Conservation (phyloP, 1,139 yeast species). For the Pichia sp. region DNA sequence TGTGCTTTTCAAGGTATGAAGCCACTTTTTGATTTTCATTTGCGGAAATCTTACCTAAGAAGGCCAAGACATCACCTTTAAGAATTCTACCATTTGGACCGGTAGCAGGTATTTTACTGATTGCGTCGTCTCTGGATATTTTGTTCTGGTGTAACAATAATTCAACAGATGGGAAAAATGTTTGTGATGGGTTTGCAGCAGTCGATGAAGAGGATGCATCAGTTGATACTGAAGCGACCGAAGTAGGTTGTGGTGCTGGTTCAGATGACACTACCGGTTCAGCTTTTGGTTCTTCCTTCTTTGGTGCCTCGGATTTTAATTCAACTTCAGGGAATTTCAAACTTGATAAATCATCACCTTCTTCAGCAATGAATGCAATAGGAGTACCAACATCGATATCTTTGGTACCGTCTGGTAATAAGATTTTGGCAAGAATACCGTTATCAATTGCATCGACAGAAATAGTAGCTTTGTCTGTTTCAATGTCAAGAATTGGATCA, state of each 20-base stretch:
- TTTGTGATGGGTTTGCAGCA: constrained; percentile 53
- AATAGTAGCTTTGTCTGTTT: constrained; percentile 89
- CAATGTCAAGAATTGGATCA: constrained; percentile 81
- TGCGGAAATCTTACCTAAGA: constrained; percentile 60
- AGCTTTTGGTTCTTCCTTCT: constrained; percentile 17
- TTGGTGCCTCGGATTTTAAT: constrained; percentile 7
- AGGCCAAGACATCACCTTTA: constrained; percentile 87
- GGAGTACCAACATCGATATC: constrained; percentile 83
- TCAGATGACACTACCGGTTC: constrained; percentile 18
- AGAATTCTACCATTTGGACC: constrained; percentile 85
- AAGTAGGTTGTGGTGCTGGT: constrained; percentile 11
- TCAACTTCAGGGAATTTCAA: constrained; percentile 46
- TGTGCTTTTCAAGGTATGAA: constrained; percentile 45
- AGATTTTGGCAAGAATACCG: constrained; percentile 76
- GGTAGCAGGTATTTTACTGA: constrained; percentile 65
- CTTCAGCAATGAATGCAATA: constrained; percentile 84
- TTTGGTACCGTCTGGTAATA: constrained; percentile 61
- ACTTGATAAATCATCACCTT: constrained; percentile 67
- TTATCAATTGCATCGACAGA: constrained; percentile 94
- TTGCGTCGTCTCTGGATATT: constrained; percentile 62
- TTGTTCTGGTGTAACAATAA: constrained; percentile 51
- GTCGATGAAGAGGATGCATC: constrained; percentile 16
- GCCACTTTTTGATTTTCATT: constrained; percentile 47
- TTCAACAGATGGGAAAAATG: constrained; percentile 75
- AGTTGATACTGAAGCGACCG: constrained; percentile 16